Evolutionary conservation across 225 moss, liverwort and hornwort genomes (phyloP).

Genomic region (Asterella californica): DNA sequence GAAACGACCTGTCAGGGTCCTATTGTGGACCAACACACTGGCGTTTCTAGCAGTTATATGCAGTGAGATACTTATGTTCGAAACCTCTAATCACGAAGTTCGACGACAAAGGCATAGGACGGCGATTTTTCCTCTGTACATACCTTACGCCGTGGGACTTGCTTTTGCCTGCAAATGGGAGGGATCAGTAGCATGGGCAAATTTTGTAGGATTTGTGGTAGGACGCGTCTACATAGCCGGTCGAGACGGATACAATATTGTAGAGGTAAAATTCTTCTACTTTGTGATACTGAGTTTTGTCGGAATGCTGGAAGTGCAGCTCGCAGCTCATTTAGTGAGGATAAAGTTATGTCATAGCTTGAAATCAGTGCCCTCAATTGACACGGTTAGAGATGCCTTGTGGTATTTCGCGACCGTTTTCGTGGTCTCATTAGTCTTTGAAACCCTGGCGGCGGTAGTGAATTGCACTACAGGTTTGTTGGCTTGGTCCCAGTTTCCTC

Average conservation of each 20-base stretch:
- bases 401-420: constrained; percentile 42
- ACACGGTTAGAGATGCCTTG: constrained; percentile 33
- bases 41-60: constrained; percentile 16
- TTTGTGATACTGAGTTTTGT: not conserved
- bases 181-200: not conserved
- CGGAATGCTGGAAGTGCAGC: constrained; percentile 2
- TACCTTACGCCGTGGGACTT: constrained; percentile 9
- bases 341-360: not conserved
- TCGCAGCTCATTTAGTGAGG: not conserved
- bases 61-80: constrained; percentile 29
- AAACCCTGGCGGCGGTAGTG: constrained; percentile 39
- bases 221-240: constrained; percentile 11
- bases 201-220: not conserved
- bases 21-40: constrained; percentile 23
- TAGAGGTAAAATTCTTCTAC: not conserved
- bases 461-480: constrained; percentile 41
- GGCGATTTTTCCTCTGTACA: constrained; percentile 63
- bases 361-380: not conserved
- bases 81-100: constrained; percentile 31
- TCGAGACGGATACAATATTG: not conserved
- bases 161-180: not conserved
- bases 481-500: constrained; percentile 51
- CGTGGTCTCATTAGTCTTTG: constrained; percentile 46
- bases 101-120: constrained; percentile 28
- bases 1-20: not conserved